Evolutionary conservation across 164 flowering plant genomes (phyloP), one percentile per base, ranked within the genome.

Genomic region (Protea cynaroides): DNA sequence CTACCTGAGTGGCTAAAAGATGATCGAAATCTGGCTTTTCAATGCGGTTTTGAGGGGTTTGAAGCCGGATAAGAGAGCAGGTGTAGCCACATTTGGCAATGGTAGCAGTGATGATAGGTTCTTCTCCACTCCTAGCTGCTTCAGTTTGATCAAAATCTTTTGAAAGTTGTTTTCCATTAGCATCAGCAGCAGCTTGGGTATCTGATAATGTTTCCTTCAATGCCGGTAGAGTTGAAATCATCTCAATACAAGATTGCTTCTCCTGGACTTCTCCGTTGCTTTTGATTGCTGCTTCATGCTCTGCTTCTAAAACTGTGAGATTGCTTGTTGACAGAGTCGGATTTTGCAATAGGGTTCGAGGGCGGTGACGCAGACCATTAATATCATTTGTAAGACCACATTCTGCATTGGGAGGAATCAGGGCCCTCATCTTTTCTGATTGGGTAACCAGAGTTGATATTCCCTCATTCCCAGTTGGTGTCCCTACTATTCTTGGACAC

Each of bases 81-180:
- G 77, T 65, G 14, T 54, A 64, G 49, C 84, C 89, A 65, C 65
- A 47, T 63, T 81, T 83, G 11, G 68, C 76, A 22, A 86, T 69
- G 1, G 67, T 69, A 21, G 76, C 75, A 66, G 70, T 66, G 40
- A 84, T 62, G 25, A 55, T 69, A 59, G 70, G 65, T n/a, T 64
- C 74, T 55, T 68, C 77, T 56, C 25, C 24, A n/a, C 15, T n/a
- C 29, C 38, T 40, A 37, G 22, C 50, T 12, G 11, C 63, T 59
- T 23, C 63, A 25, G 2, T 37, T 44, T 24, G 58, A 56, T 67
- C 61, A 34, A 25, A 21, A 22, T 8, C 52, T 25, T 59, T 21
- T 9, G 21, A 15, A 24, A 47, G 17, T n/a, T 44, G 25, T 1
- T 52, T 43, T 63, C 59, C 59, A 15, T 12, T 13, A 15, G 9